phyloP scores from a whole-genome alignment of 768 basidiomycete genomes.

The Collybiopsis luxurians region DNA sequence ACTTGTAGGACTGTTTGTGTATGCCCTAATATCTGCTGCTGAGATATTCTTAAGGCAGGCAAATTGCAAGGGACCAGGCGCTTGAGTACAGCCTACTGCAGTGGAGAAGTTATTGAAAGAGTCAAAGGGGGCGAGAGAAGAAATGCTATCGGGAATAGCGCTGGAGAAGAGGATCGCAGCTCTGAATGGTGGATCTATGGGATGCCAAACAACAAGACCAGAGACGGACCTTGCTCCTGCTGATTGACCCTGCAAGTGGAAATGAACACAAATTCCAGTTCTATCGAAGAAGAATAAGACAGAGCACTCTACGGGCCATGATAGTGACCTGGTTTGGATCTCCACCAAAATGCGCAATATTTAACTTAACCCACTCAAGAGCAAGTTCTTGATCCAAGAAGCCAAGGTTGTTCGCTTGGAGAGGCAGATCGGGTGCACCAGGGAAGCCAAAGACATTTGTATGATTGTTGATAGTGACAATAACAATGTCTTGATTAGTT shows the following conservation, averaged over 20 bases:
- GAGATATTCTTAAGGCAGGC: not conserved
- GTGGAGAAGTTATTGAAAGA: not conserved
- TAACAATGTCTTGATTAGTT: conserved; percentile 22
- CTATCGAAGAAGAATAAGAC: not conserved
- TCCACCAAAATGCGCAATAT: conserved; percentile 34
- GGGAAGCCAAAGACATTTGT: conserved; percentile 28
- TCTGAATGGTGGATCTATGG: not conserved
- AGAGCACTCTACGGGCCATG: conserved; percentile 17
- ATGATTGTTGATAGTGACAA: conserved; percentile 31
- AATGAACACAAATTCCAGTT: no score
- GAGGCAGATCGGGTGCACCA: conserved; percentile 25
- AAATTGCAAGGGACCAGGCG: not conserved
- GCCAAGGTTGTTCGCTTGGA: conserved; percentile 39
- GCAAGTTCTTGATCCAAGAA: conserved; percentile 40
- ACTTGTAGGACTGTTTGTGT: not conserved
- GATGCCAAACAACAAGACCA: not conserved
- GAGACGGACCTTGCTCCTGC: not conserved
- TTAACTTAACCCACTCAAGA: conserved; percentile 37
- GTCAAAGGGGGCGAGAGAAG: not conserved
- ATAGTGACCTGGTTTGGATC: conserved; percentile 32
- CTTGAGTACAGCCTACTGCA: not conserved
- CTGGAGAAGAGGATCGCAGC: not conserved
- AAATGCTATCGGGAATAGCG: not conserved
- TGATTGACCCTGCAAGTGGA: not conserved
- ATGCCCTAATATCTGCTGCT: not conserved